Evolutionary conservation across 768 basidiomycete species (phyloP), one percentile per base, ranked within the genome.

Genomic region (Trametes elegans): DNA sequence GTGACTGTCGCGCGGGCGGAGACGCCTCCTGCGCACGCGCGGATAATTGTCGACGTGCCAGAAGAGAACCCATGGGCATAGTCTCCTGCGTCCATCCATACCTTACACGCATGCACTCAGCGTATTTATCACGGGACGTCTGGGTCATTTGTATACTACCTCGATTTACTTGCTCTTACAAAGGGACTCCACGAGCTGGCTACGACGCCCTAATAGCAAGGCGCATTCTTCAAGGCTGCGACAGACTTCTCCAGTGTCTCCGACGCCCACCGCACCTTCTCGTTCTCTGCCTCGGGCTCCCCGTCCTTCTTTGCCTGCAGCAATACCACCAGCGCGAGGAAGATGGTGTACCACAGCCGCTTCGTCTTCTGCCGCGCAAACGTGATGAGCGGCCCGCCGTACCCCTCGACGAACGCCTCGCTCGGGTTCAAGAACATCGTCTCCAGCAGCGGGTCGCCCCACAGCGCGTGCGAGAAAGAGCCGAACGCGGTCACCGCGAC

Each of bases 361-460:
- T 91, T 91, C 44, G 88, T 91, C 66, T 75, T 79, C 69, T 90
- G 88, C 44, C 88, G 76, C 11, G 77, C 71, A 55, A 90, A 84
- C 21, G 80, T 64, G 3, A 86, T 73, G 39, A 83, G 64, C 3
- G 70, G 71, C 1, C 70, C 75, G 1, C 81, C 82, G 62, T 90
- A 90, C 1, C 84, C 88, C 66, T 87, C 83, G 44, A 76, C 67
- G 18, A 89, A 67, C 4, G 82, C 84, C 26, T 59, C 58, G 36
- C 71, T 77, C 16, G 80, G 79, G 11, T 73, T 74, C 42, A 81
- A 62, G 73, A 90, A 86, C 61, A 84, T 76, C 5, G 77, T 73
- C 66, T 90, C 89, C 32, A 89, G 74, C 34, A 90, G 69, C 9
- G 89, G 89, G 65, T 91, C 89, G 26, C 87, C 88, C 82, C 86